Percentiles rank a stretch among this genome's conserved stretches.
These are phyloP conservation scores for Trichoderma pleuroti DNA, from an alignment of 2,329 filamentous ascomycete species.

Conservation along the genomic window DNA sequence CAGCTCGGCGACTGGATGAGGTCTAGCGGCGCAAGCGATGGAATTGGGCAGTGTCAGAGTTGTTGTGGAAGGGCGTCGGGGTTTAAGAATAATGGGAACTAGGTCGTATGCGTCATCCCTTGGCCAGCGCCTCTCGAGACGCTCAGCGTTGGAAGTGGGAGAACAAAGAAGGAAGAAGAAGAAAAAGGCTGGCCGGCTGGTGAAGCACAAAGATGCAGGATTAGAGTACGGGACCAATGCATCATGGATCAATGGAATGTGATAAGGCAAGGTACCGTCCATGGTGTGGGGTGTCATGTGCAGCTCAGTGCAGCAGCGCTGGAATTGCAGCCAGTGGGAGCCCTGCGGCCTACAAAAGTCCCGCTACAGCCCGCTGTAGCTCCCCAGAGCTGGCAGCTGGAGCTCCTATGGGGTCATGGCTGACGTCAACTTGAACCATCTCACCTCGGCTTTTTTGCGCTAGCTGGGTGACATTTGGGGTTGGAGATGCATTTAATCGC, in stretches of 20 bases:
- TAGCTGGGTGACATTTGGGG: background rate
- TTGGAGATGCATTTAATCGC: background rate
- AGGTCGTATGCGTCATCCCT: constrained; percentile 5
- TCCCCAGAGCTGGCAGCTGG: background rate
- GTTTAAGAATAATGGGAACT: background rate
- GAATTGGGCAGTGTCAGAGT: background rate
- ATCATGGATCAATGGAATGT: background rate
- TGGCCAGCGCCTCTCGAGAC: constrained; percentile 1
- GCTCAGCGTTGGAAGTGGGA: background rate
- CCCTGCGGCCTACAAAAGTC: constrained; percentile 4
- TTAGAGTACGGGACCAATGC: background rate
- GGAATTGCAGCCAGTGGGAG: background rate
- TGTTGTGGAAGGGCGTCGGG: background rate
- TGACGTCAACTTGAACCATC: background rate
- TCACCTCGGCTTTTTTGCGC: background rate
- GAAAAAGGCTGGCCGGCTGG: background rate
- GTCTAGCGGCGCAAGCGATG: background rate
- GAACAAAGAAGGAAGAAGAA: background rate
- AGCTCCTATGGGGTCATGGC: background rate
- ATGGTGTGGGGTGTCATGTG: constrained; percentile 7
- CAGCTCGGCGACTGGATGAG: background rate
- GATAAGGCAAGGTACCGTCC: constrained; percentile 6
- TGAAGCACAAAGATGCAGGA: background rate
- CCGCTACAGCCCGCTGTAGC: background rate
- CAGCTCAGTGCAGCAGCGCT: background rate